Evolutionary conservation across 345 rosid genomes (phyloP).

Genomic region (Diplotaxis tenuifolia): DNA sequence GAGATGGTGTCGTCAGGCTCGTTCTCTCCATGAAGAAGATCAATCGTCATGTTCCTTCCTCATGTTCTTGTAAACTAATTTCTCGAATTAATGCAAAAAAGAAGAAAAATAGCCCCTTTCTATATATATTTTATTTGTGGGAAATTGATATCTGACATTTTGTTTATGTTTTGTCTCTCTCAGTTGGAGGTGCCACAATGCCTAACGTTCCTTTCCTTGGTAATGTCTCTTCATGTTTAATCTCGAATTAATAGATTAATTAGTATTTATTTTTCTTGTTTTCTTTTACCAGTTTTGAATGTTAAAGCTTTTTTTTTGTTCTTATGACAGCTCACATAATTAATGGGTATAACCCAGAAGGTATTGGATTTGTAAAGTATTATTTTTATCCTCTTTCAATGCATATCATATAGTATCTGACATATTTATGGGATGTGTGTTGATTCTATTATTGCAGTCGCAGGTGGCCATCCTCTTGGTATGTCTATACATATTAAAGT

Average conservation of each 20-base stretch:
- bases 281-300: not conserved
- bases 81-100: not conserved
- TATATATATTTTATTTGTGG: not conserved
- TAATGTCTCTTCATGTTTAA: not conserved
- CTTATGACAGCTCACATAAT: constrained; percentile 9
- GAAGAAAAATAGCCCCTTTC: too few species aligned
- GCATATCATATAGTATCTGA: constrained; percentile 4
- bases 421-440: constrained; percentile 10
- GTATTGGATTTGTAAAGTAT: not conserved
- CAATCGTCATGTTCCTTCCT: not conserved
- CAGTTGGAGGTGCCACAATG: constrained; percentile 14
- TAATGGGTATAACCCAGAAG: constrained; percentile 20
- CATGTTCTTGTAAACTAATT: not conserved
- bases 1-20: constrained; percentile 29
- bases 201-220: constrained; percentile 6
- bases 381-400: not conserved
- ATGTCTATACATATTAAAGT: not conserved
- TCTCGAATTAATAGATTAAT: not conserved
- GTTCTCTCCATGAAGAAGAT: constrained; percentile 6
- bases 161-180: not conserved
- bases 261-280: not conserved
- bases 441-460: constrained; percentile 6
- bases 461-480: constrained; percentile 16
- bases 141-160: not conserved
- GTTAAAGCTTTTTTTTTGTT: not conserved